Conservation (phyloP, 345 rosid genomes). For the Abelmoschus esculentus region DNA sequence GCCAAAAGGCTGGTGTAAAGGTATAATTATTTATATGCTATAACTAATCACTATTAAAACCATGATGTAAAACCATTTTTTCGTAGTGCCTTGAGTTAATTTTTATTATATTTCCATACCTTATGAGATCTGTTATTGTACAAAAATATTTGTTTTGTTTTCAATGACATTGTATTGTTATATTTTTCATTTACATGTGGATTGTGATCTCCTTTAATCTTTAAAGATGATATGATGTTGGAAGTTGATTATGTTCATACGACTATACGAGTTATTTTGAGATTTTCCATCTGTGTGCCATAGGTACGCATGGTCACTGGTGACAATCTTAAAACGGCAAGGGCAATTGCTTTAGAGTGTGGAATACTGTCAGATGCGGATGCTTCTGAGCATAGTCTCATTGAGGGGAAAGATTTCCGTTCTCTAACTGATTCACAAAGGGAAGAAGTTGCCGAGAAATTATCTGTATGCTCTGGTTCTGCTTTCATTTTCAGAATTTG, state of each 20-base stretch:
- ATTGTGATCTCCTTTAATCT: background rate
- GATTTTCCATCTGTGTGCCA: constrained; percentile 2
- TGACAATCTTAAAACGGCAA: constrained; percentile 88
- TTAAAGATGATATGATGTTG: background rate
- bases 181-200: background rate
- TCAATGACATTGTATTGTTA: background rate
- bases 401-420: constrained; percentile 79
- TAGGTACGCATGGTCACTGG: constrained; percentile 98
- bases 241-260: background rate
- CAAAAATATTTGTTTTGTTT: background rate
- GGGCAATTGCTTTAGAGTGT: constrained; percentile 88
- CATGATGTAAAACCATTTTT: background rate
- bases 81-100: background rate
- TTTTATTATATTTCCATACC: background rate
- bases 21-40: constrained; percentile 23
- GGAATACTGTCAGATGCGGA: constrained; percentile 67
- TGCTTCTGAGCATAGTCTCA: constrained; percentile 55
- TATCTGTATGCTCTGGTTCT: constrained; percentile 44
- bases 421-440: constrained; percentile 56
- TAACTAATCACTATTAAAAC: background rate
- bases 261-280: background rate
- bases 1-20: constrained; percentile 92
- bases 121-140: background rate
- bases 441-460: constrained; percentile 58
- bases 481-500: background rate